Base-by-base conservation (phyloP, 345 rosid genomes). In the Pistacia atlantica region DNA sequence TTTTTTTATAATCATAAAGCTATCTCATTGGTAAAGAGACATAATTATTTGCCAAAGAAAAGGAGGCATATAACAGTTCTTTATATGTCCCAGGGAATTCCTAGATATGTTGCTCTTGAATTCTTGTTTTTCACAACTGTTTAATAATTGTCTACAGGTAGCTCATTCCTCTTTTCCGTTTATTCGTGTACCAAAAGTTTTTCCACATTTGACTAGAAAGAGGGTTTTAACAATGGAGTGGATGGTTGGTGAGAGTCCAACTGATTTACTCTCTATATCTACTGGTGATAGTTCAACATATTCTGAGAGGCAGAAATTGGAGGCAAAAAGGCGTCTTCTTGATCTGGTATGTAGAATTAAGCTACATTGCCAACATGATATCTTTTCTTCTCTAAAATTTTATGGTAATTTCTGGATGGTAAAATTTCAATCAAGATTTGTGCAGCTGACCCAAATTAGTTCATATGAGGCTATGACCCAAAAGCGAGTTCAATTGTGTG, bases 221-320 rank as follows among this genome's bases (percentile, higher is more conserved):
- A 88, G 95, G 84, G 93, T 93, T 82, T 84, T 93, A 86, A 95
- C 98, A 18, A 90, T 95, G 98, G 98, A 95, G 82, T 95, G 98
- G 98, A 90, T 95, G 69, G 92, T 52, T 80, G 98, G 98, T 57
- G 97, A 93, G 73, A 93, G 94, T 82, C 90, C 97, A 72, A 90
- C 88, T 28, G 91, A 87, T 86, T 83, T 95, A 75, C 70, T 87
- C 69, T 65, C 92, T 51, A 20, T 84, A 73, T 79, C 95, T 67
- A 69, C 83, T 67, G 72, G 80, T 45, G 66, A 77, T 73, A 85
- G 80, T 72, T 62, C 76, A 71, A 76, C 69, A 62, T 65, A 83
- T 86, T 75, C 86, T 35, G 94, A 93, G 84, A 82, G 79, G 77
- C 87, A 88, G 79, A 90, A 80, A 80, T 35, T 67, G 59, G 97